phyloP scores from a whole-genome alignment of 306 rosid species.

The Medicago truncatula region DNA sequence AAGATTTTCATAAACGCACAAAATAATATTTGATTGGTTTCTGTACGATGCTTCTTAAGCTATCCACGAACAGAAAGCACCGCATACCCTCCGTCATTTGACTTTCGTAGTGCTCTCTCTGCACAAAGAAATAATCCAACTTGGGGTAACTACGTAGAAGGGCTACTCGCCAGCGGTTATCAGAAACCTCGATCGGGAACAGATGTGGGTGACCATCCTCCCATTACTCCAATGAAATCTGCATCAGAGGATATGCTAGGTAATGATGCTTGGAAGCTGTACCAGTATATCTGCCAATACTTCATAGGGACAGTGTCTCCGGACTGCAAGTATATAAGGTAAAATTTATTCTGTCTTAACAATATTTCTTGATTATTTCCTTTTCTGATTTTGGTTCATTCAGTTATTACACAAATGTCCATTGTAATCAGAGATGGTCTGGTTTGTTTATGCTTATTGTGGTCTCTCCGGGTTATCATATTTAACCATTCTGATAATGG shows the following conservation, averaged over 20 bases:
- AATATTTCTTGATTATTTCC: slow-evolving; percentile 13
- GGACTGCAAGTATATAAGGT: slow-evolving; percentile 92
- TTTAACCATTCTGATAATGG: slow-evolving; percentile 7
- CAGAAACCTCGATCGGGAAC: slow-evolving; percentile 78
- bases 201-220: slow-evolving; percentile 98
- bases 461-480: slow-evolving; percentile 14
- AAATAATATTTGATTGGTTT: slow-evolving; percentile 39
- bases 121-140: slow-evolving; percentile 71
- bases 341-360: slow-evolving; percentile 31
- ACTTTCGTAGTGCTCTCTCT: slow-evolving; percentile 77
- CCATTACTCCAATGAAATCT: slow-evolving; percentile 86
- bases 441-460: slow-evolving; percentile 35
- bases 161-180: slow-evolving; percentile 69
- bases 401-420: slow-evolving; percentile 29
- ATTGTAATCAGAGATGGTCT: slow-evolving; percentile 1
- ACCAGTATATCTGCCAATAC: slow-evolving; percentile 88
- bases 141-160: slow-evolving; percentile 74
- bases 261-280: slow-evolving; percentile 89
- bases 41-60: slow-evolving; percentile 58
- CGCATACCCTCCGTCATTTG: slow-evolving; percentile 93
- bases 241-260: slow-evolving; percentile 85
- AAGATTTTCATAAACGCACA: slow-evolving; percentile 14
- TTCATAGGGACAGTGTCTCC: slow-evolving; percentile 91
- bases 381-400: slow-evolving; percentile 40
- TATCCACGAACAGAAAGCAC: slow-evolving; percentile 99